Conservation (phyloP, 495 filamentous ascomycete genomes). For the Penicillium steckii region DNA sequence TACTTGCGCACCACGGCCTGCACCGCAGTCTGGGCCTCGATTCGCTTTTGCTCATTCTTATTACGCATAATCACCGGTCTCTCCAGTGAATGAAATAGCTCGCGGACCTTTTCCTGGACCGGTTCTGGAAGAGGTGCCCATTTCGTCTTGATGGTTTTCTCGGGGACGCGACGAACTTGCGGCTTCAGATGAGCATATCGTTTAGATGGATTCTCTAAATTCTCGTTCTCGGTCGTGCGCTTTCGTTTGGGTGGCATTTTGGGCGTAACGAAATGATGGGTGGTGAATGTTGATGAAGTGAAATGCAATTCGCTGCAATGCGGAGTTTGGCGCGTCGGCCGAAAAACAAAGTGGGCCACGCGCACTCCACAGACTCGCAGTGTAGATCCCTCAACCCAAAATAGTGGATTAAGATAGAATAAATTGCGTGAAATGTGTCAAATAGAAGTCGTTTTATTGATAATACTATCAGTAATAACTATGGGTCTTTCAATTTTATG, state of each 20-base stretch:
- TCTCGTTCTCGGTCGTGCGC: constrained; percentile 23
- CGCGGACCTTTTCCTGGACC: constrained; percentile 50
- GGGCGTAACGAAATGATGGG: background rate
- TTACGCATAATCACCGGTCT: constrained; percentile 54
- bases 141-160: constrained; percentile 55
- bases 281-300: background rate
- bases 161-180: constrained; percentile 51
- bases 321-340: constrained; percentile 13
- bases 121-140: constrained; percentile 56
- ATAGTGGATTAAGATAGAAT: too few relatives aligned
- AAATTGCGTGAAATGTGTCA: too few relatives aligned
- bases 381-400: too few relatives aligned
- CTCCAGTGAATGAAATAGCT: constrained; percentile 53
- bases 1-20: constrained; percentile 49
- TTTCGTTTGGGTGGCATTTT: constrained; percentile 41
- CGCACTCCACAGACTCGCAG: too few relatives aligned
- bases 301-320: background rate
- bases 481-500: too few relatives aligned
- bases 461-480: too few relatives aligned
- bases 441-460: too few relatives aligned
- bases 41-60: constrained; percentile 53
- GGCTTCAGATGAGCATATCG: constrained; percentile 48
- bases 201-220: constrained; percentile 26
- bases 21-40: constrained; percentile 55
- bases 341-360: constrained; percentile 8